Conservation (phyloP, 495 filamentous ascomycete species). For the Xylaria venustula region DNA sequence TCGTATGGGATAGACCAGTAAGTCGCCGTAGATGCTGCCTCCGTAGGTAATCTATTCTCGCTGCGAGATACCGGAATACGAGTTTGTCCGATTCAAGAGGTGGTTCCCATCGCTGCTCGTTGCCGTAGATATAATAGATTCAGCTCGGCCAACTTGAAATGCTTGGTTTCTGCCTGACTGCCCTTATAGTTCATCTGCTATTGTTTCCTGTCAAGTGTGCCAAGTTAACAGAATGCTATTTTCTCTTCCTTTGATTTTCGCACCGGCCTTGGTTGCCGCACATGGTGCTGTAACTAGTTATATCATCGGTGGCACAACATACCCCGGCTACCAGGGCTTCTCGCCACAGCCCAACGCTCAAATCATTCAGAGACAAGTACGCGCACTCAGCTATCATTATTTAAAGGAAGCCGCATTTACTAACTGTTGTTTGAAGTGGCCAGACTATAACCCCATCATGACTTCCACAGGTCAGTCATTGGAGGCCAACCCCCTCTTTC, state of each 20-base stretch:
- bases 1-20: not conserved
- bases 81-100: not conserved
- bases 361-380: conserved; percentile 48
- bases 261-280: conserved; percentile 41
- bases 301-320: conserved; percentile 50
- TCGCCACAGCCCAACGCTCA: conserved; percentile 42
- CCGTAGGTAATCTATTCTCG: not conserved
- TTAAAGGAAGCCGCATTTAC: not conserved
- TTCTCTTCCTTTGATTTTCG: conserved; percentile 26
- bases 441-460: conserved; percentile 53
- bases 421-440: conserved; percentile 35
- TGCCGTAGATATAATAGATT: not conserved
- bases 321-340: conserved; percentile 53
- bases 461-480: no score
- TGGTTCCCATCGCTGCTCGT: not conserved
- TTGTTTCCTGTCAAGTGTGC: not conserved
- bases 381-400: not conserved
- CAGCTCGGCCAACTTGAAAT: not conserved
- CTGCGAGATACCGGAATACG: not conserved
- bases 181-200: no score
- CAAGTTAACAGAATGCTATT: conserved; percentile 28
- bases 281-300: conserved; percentile 60
- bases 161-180: not conserved
- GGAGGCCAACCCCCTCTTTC: no score
- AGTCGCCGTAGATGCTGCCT: not conserved